phyloP scores from a whole-genome alignment of 768 basidiomycete species.

The Rhodotorula paludigena region DNA sequence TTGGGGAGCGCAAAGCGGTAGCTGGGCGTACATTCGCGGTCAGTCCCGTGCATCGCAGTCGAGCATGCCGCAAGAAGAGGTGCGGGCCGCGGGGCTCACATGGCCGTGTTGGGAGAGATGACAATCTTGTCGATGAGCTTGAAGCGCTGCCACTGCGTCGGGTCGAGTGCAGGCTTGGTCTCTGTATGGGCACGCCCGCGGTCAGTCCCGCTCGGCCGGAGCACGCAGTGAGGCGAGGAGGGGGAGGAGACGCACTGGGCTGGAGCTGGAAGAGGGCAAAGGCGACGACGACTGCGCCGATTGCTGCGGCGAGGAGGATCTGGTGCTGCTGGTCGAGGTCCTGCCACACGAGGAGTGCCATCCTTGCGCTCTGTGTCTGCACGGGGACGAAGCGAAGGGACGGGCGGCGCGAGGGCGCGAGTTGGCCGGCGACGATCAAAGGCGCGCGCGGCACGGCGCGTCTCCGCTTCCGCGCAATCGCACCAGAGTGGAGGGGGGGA shows the following conservation, averaged over 20 bases:
- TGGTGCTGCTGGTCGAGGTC: constrained; percentile 17
- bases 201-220: not conserved
- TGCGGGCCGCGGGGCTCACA: no score
- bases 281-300: constrained; percentile 20
- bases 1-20: constrained; percentile 85
- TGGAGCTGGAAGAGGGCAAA: constrained; percentile 10
- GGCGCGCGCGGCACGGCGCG: not conserved
- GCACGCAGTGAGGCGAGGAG: not conserved
- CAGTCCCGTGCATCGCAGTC: no score
- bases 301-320: constrained; percentile 17
- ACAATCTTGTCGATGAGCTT: constrained; percentile 71
- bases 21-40: constrained; percentile 55
- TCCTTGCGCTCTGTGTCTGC: not conserved
- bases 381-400: not conserved
- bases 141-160: constrained; percentile 74
- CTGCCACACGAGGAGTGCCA: not conserved
- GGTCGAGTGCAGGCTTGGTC: constrained; percentile 66
- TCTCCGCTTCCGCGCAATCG: no score
- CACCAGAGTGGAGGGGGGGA: no score
- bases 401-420: not conserved
- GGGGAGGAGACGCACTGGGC: not conserved
- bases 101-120: constrained; percentile 91
- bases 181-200: constrained; percentile 47
- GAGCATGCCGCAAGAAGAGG: no score
- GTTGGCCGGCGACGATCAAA: not conserved